A percentile compares a stretch with the other conserved stretches of the same genome.
Evolutionary conservation across 305 asterid species (phyloP).

Genomic region (Fraxinus ornus): DNA sequence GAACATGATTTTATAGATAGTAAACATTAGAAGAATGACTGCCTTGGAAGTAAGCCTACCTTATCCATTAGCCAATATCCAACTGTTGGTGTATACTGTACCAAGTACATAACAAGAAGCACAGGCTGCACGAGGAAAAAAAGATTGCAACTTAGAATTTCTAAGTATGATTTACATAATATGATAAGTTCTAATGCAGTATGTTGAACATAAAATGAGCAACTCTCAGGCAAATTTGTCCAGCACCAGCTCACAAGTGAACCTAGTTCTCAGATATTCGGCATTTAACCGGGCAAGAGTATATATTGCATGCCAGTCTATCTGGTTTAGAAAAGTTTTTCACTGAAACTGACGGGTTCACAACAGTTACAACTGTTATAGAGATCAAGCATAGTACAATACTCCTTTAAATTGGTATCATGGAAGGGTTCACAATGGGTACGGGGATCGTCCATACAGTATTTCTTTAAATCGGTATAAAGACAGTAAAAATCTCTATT

Average conservation of each 20-base stretch:
- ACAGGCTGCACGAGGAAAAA: conserved; percentile 68
- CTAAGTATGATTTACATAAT: neutral
- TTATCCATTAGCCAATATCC: conserved; percentile 99
- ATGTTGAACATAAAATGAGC: neutral
- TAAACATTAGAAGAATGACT: neutral
- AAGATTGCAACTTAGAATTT: conserved; percentile 10
- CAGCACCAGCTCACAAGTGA: neutral
- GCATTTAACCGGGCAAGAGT: neutral
- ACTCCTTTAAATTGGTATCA: neutral
- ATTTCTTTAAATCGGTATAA: neutral
- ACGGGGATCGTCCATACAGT: neutral
- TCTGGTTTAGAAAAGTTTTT: neutral
- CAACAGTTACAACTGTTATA: neutral
- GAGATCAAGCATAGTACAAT: neutral
- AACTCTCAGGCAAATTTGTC: conserved; percentile 1
- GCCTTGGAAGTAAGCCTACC: conserved; percentile 42
- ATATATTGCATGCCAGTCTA: neutral
- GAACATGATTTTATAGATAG: neutral
- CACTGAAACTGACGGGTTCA: neutral
- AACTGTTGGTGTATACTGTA: conserved; percentile 74
- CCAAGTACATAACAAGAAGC: conserved; percentile 85
- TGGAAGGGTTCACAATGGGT: neutral
- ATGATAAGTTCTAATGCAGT: neutral
- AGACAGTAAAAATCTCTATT: conserved; percentile 10
- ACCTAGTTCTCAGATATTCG: neutral